phyloP scores from a whole-genome alignment of 257 asterid genomes.

The Apocynum venetum region DNA sequence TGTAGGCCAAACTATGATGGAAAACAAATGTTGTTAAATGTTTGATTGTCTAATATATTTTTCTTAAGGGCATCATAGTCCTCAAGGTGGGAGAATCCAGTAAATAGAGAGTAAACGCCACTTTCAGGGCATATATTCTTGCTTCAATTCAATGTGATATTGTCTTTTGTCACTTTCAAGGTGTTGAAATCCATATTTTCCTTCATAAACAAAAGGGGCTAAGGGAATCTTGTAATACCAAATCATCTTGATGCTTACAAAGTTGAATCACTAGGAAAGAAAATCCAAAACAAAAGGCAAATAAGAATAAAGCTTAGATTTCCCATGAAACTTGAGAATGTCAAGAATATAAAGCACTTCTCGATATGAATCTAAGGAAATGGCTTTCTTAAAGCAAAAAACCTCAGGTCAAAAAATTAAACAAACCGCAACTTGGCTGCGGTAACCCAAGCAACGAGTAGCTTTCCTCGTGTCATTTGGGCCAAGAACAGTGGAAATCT shows the following conservation, averaged over 20 bases:
- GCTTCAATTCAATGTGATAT: conserved; percentile 8
- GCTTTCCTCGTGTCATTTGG: neutral
- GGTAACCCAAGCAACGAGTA: neutral
- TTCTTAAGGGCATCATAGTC: conserved; percentile 3
- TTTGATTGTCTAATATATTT: neutral
- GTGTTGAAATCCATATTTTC: conserved; percentile 18
- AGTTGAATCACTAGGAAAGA: neutral
- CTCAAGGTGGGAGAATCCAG: conserved; percentile 11
- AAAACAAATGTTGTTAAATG: neutral
- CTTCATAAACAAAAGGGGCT: neutral
- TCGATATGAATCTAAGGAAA: neutral
- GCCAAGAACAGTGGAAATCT: conserved; percentile 9
- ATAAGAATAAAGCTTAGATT: conserved; percentile 4
- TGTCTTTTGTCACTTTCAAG: conserved; percentile 13
- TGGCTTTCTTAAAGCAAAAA: conserved; percentile 1
- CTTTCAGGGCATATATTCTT: conserved; percentile 29
- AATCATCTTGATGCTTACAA: conserved; percentile 1
- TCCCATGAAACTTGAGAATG: conserved; percentile 7
- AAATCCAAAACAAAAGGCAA: neutral
- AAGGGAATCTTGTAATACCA: neutral
- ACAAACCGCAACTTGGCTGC: neutral
- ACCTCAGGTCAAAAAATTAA: neutral
- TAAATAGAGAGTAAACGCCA: conserved; percentile 18
- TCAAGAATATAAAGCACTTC: neutral
- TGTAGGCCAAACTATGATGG: neutral